Evolutionary conservation across 805 yeast genomes (phyloP), one percentile per base, ranked within the genome.

Genomic region (Starmerella riodocensis): DNA sequence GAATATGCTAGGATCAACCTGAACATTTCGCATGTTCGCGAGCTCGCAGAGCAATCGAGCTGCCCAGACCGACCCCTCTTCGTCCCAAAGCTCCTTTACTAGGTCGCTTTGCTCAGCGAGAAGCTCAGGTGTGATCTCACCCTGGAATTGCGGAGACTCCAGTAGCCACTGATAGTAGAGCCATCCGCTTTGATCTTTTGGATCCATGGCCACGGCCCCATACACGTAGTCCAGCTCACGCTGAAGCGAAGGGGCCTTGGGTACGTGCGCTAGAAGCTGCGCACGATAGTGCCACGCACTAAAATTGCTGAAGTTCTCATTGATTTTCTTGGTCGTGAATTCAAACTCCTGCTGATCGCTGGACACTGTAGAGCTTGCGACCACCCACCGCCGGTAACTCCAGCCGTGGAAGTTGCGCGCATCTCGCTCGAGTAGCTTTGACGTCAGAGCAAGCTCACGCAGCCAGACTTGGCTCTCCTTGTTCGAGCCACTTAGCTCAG

Each of bases 241-340:
- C 0, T 45, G 42, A 5, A 83, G 55, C 12, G 42, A 36, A 32
- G 53, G 48, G 43, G 56, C 37, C 4, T 41, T 41, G 1, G 51
- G 47, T 36, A 81, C 57, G 36, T 59, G 60, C 3, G 76, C 74
- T 11, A 88, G 68, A 43, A 86, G 60, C 41, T 73, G 75, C 1
- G 84, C 70, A 46, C 97, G 66, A 56, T 83, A 82, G 58, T 88
- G 96, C 93, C 94, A 85, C 5, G 98, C 97, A 2, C 94, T 82
- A 53, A 79, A 91, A 58, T 91, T 91, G 28, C 95, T 81, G 42
- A 86, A 83, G 58, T 91, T 81, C 40, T 67, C 70, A 51, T 79
- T 80, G 51, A 91, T 84, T 63, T 77, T 79, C 36, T 63, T 59
- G 0, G 88, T 78, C 1, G 96, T 84, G 59, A 74, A 88, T 20